Evolutionary conservation across 2,329 filamentous ascomycete genomes (phyloP), one percentile per base, ranked within the genome.

Genomic region (Ceratocystiopsis sp.): DNA sequence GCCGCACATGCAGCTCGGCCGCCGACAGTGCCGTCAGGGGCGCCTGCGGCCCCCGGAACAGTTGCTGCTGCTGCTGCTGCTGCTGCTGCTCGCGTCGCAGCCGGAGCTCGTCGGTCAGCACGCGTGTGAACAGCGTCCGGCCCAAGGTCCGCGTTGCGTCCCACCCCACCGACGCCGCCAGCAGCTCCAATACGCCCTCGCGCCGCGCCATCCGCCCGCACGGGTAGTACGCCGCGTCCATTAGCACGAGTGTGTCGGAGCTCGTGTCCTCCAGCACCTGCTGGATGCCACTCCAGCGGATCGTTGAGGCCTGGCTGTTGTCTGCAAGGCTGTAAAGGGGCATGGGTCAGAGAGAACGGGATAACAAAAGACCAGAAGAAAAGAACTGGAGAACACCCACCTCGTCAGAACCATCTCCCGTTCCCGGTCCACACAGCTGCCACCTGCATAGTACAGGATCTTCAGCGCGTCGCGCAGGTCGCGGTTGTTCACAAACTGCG

Each of bases 161-260:
- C 45, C 73, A 68, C 8, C 69, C 69, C 2, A 67, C 62, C 4
- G 69, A 68, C 1, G 72, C 71, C 6, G 71, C 70, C 38, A 76
- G 62, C 14, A 76, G 54, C 52, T 76, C 72, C 41, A 76, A 54
- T 10, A 74, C 66, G 3, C 72, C 72, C 40, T 63, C 63, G 42
- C 68, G 65, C 7, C 69, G 66, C 29, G 65, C 59, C 52, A 71
- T 66, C 47, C 63, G 67, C 2, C 67, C 65, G 10, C 68, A 69
- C 1, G 70, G 69, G 42, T 69, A 75, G 52, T 73, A 75, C 0
- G 68, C 67, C 7, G 71, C 65, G 54, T 76, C 72, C 68, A 76
- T 71, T 33, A 76, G 59, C 44, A 76, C 63, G 17, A 76, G 59
- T 5, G 67, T 70, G 52, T 76, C 72, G 3, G 71, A 65, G 29